Evolutionary conservation across 106 monocot species (phyloP), one percentile per base, ranked within the genome.

Genomic region (Phalaenopsis aphrodite): DNA sequence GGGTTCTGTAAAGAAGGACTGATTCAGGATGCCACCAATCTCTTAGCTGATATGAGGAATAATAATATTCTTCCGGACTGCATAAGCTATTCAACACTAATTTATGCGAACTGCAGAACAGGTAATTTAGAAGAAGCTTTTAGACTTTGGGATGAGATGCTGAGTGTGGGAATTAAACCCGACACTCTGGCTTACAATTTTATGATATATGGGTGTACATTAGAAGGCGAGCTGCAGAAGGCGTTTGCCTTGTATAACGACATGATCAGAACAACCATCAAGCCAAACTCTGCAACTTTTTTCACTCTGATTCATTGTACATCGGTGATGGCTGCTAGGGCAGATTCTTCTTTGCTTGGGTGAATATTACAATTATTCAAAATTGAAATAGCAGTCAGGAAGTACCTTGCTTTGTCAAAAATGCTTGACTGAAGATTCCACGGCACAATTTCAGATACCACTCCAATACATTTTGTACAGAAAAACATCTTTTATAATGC

Each of bases 61-160:
- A 84, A 85, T 75, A 87, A 81, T 52, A 41, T 89, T 23, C 57
- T 76, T 74, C 97, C 92, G 46, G 97, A 98, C 81, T 91, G 92
- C 81, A 85, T 94, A 66, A 94, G 86, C 65, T 98, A 92, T 84
- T 88, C 94, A 19, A 90, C 92, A 75, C 78, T 98, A 56, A 89
- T 98, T 52, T 77, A 88, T 73, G 87, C 89, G 68, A 84, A 86
- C 42, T 92, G 85, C 75, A 97, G 71, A 81, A 79, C 1, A 41
- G 94, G 94, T 39, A 74, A 90, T 68, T 49, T 94, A 52, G 12
- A 71, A 9, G 78, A 88, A 87, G 97, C 92, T 83, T 86, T 92
- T 52, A 79, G 79, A 75, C 77, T 92, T n/a, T 98, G 97, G 97
- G 84, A 87, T 82, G 92, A 86, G 78, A 98, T 98, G 92, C 45